phyloP scores from a whole-genome alignment of 1,284 basidiomycete species.

The Microbotryum saponariae region DNA sequence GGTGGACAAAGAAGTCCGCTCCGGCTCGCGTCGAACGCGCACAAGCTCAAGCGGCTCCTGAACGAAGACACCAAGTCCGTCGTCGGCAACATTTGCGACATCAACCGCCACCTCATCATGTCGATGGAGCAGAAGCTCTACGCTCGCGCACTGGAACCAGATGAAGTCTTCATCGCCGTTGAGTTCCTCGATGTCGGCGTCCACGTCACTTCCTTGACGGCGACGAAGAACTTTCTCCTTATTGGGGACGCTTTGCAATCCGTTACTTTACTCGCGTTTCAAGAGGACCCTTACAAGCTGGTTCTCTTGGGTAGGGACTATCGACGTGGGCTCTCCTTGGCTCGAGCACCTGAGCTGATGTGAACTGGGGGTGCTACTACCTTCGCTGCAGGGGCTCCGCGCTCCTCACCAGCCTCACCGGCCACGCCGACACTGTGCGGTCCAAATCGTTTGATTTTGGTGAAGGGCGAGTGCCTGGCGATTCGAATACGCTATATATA shows the following conservation, averaged over 20 bases:
- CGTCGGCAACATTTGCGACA: constrained; percentile 81
- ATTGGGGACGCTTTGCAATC: constrained; percentile 86
- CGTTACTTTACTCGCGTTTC: constrained; percentile 83
- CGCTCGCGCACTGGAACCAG: constrained; percentile 86
- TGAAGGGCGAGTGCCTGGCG: no score
- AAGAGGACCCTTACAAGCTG: constrained; percentile 94
- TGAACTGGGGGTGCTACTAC: no score
- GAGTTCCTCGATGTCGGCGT: constrained; percentile 92
- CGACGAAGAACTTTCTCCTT: constrained; percentile 85
- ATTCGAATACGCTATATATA: no score
- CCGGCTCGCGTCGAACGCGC: no score
- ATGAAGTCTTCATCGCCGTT: constrained; percentile 87
- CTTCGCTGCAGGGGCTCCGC: no score
- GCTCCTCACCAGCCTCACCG: no score
- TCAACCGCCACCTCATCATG: constrained; percentile 85
- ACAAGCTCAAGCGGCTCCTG: constrained; percentile 71
- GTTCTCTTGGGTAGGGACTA: constrained; percentile 73
- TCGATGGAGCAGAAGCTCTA: constrained; percentile 98
- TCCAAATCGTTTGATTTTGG: no score
- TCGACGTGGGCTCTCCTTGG: no score
- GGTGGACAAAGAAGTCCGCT: no score
- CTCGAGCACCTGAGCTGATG: no score
- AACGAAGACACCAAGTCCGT: constrained; percentile 89
- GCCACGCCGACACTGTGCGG: no score
- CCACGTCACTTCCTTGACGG: constrained; percentile 78